Evolutionary conservation across 306 rosid genomes (phyloP).

Genomic region (Oxytropis ochrocephala): DNA sequence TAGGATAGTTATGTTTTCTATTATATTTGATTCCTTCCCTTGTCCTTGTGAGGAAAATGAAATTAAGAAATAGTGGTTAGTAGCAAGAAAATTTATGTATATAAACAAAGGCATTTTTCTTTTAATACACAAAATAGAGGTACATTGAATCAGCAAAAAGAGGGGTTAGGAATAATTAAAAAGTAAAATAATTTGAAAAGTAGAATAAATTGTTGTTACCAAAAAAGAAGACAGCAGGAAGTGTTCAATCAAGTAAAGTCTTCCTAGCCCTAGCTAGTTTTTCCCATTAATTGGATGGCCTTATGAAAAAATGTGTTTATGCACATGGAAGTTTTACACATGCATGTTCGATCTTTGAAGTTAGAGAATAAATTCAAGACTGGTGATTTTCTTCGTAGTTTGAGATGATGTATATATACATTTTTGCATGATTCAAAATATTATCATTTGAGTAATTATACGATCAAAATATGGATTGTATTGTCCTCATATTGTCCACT

Average conservation of each 20-base stretch:
- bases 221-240: neutral
- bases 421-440: too few species aligned
- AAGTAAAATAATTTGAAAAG: slow-evolving; percentile 25
- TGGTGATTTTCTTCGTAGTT: neutral
- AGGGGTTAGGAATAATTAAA: slow-evolving; percentile 21
- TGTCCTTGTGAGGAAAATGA: neutral
- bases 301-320: too few species aligned
- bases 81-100: slow-evolving; percentile 1
- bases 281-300: neutral
- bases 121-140: neutral
- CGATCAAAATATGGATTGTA: too few species aligned
- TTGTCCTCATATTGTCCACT: too few species aligned
- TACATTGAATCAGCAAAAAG: slow-evolving; percentile 26
- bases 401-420: neutral
- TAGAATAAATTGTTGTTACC: neutral
- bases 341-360: neutral
- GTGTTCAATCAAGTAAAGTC: slow-evolving; percentile 4
- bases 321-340: slow-evolving; percentile 1
- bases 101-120: neutral
- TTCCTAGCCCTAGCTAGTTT: slow-evolving; percentile 44
- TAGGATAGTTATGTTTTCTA: neutral
- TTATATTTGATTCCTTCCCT: neutral
- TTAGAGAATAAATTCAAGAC: neutral
- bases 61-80: neutral
- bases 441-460: neutral